A percentile compares a stretch with the other conserved stretches of the same genome.
Evolutionary conservation across 441 rosid genomes (phyloP).

Genomic region (Mallotus repandus): DNA sequence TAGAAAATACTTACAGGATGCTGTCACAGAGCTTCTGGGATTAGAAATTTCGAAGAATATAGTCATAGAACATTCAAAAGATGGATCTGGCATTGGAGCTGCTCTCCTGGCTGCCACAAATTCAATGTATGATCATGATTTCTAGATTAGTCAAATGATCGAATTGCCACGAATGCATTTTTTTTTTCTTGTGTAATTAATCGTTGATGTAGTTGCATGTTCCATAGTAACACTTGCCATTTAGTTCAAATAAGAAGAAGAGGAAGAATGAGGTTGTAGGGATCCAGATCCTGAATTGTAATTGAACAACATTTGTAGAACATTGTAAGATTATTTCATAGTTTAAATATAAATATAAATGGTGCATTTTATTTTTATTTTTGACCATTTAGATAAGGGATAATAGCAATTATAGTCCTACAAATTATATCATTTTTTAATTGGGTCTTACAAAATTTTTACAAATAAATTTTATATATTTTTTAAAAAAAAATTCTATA

Average conservation of each 20-base stretch:
- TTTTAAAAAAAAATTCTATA: too few species aligned
- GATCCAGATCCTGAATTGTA: constrained; percentile 6
- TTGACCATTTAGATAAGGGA: too few species aligned
- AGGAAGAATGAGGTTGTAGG: not conserved
- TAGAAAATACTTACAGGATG: constrained; percentile 56
- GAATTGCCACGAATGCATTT: not conserved
- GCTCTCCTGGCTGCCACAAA: constrained; percentile 84
- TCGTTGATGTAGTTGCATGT: not conserved
- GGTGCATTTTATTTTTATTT: not conserved
- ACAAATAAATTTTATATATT: too few species aligned
- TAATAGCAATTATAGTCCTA: too few species aligned
- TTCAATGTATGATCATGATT: constrained; percentile 55
- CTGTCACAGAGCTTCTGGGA: constrained; percentile 70
- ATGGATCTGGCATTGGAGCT: constrained; percentile 89
- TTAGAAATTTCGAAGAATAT: constrained; percentile 45
- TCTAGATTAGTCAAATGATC: constrained; percentile 18
- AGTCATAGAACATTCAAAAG: constrained; percentile 67
- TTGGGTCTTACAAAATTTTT: too few species aligned
- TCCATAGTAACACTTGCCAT: not conserved
- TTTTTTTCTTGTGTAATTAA: constrained; percentile 2
- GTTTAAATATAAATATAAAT: not conserved
- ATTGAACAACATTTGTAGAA: constrained; percentile 8
- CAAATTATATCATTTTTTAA: too few species aligned
- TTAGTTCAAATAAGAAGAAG: constrained; percentile 11
- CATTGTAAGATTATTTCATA: constrained; percentile 1